These are phyloP conservation scores for Dentipellis fragilis DNA, from an alignment of 768 basidiomycete species.

Conservation along the genomic window DNA sequence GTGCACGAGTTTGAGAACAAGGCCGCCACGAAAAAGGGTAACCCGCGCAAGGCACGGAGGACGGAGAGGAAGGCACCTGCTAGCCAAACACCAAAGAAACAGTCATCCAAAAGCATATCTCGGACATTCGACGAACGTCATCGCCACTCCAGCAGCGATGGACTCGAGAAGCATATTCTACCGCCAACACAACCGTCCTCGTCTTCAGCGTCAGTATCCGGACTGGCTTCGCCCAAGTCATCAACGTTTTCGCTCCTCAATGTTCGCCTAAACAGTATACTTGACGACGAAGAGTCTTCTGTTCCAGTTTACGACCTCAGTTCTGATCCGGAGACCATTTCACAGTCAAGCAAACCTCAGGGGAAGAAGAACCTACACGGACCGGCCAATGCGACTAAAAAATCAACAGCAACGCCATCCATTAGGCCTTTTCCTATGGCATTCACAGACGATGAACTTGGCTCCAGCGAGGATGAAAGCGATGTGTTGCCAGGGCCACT, in stretches of 20 bases:
- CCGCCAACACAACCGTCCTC: too few relatives aligned
- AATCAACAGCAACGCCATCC: not conserved
- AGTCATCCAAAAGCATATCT: too few relatives aligned
- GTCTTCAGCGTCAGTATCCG: too few relatives aligned
- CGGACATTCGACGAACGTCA: too few relatives aligned
- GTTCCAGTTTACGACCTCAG: not conserved
- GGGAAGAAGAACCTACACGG: not conserved
- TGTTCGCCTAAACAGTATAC: too few relatives aligned
- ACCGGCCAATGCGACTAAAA: not conserved
- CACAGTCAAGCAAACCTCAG: not conserved
- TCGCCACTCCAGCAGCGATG: too few relatives aligned
- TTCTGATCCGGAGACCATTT: not conserved
- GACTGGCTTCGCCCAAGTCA: too few relatives aligned
- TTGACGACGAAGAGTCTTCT: not conserved
- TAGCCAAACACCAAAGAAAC: too few relatives aligned
- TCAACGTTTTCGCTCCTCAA: too few relatives aligned
- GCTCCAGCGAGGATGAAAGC: constrained; percentile 3
- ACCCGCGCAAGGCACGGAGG: constrained; percentile 32
- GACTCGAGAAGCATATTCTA: too few relatives aligned
- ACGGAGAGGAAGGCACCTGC: too few relatives aligned
- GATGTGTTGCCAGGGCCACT: not conserved
- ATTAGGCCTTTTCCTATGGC: not conserved
- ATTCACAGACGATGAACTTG: not conserved
- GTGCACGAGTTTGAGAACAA: constrained; percentile 49
- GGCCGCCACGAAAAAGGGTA: constrained; percentile 30